Evolutionary conservation across 2,329 filamentous ascomycete genomes (phyloP).

Genomic region (Colletotrichum tropicicola): DNA sequence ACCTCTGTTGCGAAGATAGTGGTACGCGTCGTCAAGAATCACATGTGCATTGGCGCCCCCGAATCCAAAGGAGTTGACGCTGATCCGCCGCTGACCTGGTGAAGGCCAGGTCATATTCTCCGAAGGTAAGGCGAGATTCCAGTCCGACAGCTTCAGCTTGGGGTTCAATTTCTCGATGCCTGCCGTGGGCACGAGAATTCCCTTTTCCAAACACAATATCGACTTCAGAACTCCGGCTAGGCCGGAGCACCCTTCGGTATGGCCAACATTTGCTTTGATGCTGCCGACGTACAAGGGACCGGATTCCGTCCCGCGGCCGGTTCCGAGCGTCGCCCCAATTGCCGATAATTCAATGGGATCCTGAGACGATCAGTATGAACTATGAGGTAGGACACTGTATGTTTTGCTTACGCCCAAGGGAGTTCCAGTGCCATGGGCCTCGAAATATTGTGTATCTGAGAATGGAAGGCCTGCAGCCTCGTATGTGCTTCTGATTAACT

Average conservation of each 20-base stretch:
- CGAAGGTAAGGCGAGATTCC: conserved; percentile 40
- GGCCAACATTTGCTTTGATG: conserved; percentile 50
- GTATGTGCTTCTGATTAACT: conserved; percentile 29
- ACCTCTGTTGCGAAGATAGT: not conserved
- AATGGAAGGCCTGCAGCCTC: not conserved
- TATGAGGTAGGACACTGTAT: not conserved
- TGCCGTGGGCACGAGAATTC: conserved; percentile 57
- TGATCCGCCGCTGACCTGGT: conserved; percentile 54
- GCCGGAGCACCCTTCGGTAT: conserved; percentile 53
- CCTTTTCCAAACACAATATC: conserved; percentile 48
- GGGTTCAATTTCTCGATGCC: conserved; percentile 58
- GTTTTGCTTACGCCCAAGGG: not conserved
- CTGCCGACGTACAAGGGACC: conserved; percentile 42
- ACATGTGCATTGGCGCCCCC: conserved; percentile 25
- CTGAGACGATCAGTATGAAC: conserved; percentile 52
- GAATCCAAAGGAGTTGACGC: conserved; percentile 34
- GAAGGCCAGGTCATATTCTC: conserved; percentile 34
- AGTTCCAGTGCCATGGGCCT: conserved; percentile 56
- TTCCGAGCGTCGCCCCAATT: conserved; percentile 53
- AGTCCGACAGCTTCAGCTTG: conserved; percentile 41
- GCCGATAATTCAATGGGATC: conserved; percentile 63
- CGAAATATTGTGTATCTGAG: conserved; percentile 45
- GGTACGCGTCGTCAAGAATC: conserved; percentile 40
- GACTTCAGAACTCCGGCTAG: conserved; percentile 53
- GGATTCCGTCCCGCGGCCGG: conserved; percentile 40